These are phyloP conservation scores for Lolium multiflorum DNA, from an alignment of 176 grass and related monocot species.

Conservation along the genomic window DNA sequence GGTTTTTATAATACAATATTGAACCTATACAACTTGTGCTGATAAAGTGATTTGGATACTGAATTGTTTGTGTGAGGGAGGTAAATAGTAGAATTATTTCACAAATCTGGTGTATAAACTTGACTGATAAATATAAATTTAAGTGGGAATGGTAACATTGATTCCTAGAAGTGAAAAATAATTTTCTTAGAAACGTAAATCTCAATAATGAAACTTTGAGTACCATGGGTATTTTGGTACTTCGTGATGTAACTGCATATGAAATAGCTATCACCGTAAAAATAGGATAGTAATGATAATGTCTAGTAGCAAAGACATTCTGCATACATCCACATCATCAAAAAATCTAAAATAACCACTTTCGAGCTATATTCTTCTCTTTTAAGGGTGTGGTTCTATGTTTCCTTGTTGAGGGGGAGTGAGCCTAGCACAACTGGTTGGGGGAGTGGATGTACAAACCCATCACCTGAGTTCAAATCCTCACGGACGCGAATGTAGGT, in stretches of 20 bases:
- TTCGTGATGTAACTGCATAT: neutral
- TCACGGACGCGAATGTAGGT: too few species aligned
- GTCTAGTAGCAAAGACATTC: neutral
- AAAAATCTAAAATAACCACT: slow-evolving; percentile 17
- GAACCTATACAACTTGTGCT: neutral
- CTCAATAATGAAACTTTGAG: slow-evolving; percentile 26
- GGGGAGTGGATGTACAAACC: too few species aligned
- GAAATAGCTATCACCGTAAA: slow-evolving; percentile 6
- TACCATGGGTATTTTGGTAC: slow-evolving; percentile 28
- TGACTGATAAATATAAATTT: slow-evolving; percentile 8
- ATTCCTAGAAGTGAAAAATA: slow-evolving; percentile 7
- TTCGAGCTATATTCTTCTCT: slow-evolving; percentile 22
- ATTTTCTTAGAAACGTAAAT: neutral
- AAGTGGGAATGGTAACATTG: neutral
- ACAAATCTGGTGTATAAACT: neutral
- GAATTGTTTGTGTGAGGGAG: neutral
- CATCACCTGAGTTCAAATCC: too few species aligned
- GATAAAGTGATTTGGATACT: slow-evolving; percentile 1
- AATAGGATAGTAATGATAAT: neutral
- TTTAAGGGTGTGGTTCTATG: neutral
- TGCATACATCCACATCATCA: neutral
- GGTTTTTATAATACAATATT: neutral
- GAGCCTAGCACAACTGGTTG: too few species aligned
- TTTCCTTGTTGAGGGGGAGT: neutral
- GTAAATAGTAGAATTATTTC: slow-evolving; percentile 9